Base-by-base conservation (phyloP, 192 early-diverging fungal species). In the Coemansia sp. region DNA sequence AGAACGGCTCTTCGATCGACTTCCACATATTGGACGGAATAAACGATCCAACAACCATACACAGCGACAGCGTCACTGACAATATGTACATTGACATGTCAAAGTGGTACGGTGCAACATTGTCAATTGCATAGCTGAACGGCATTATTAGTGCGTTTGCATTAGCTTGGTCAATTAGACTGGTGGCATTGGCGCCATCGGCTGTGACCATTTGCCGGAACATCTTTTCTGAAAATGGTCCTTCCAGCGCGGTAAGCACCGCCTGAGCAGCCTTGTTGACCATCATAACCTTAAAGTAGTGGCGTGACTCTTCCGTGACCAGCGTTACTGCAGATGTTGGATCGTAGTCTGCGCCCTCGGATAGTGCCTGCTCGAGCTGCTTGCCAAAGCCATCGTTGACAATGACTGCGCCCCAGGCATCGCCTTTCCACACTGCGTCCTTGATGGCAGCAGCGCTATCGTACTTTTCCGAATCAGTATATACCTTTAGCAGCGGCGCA, bases 11-110 rank as follows among this genome's bases (percentile, higher is more conserved):
- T 57, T 76, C 73, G 51, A 82, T 76, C 0, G 73, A 66, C 57
- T 82, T 82, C 79, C 79, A 82, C 79, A 82, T 76, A 43, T 82
- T 82, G 8, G 79, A 82, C 23, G 79, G 79, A 22, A 82, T 76
- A 43, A 82, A 82, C 45, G 63, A 59, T 7, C 77, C 77, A 10
- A 64, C 62, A 1, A 76, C 79, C 73, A 82, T 75, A 48, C 74
- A 65, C 19, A 82, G 47, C 4, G 79, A 82, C 53, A 82, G 39
- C 9, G 73, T 73, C 6, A 82, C 70, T 1, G 73, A 73, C 23
- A 82, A 52, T 22, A 82, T 65, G 53, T 76, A 82, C 70, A 76
- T 69, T 0, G 73, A 72, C 64, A 75, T 57, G 66, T 75, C 73
- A 37, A 76, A 82, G 52, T 76, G 73, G 54, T 65, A 76, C 45